Conservation (phyloP, 192 early-diverging fungal species). For the Thamnidium elegans region DNA sequence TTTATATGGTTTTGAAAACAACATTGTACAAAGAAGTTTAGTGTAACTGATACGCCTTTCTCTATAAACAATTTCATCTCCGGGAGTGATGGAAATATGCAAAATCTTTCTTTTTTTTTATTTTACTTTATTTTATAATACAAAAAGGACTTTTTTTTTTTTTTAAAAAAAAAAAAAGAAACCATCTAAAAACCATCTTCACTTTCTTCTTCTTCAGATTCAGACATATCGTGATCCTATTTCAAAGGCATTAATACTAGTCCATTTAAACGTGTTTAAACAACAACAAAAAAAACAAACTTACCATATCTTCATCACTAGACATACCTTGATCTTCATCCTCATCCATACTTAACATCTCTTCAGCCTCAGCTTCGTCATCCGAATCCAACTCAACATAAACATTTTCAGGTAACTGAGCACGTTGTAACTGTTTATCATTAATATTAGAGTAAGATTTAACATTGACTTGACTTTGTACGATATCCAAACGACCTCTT, state of each 20-base stretch:
- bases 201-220: background rate
- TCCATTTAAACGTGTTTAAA: too few species aligned
- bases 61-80: too few species aligned
- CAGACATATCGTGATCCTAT: background rate
- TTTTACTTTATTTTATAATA: too few species aligned
- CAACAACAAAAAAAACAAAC: conserved; percentile 1
- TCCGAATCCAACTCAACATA: conserved; percentile 47
- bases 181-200: too few species aligned
- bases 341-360: conserved; percentile 12
- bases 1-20: too few species aligned
- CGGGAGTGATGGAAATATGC: too few species aligned
- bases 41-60: too few species aligned
- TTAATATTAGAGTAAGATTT: conserved; percentile 27
- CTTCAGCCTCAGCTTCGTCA: conserved; percentile 31
- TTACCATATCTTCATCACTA: conserved; percentile 8
- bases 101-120: too few species aligned
- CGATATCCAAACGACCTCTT: conserved; percentile 51
- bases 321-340: conserved; percentile 15
- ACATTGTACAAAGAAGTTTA: too few species aligned
- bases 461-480: conserved; percentile 49
- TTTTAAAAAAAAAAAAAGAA: too few species aligned
- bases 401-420: conserved; percentile 41
- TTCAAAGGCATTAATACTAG: too few species aligned
- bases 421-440: conserved; percentile 30
- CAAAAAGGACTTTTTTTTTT: too few species aligned